Base-by-base conservation (phyloP, 495 filamentous ascomycete genomes). In the Aspergillus mulundensis region DNA sequence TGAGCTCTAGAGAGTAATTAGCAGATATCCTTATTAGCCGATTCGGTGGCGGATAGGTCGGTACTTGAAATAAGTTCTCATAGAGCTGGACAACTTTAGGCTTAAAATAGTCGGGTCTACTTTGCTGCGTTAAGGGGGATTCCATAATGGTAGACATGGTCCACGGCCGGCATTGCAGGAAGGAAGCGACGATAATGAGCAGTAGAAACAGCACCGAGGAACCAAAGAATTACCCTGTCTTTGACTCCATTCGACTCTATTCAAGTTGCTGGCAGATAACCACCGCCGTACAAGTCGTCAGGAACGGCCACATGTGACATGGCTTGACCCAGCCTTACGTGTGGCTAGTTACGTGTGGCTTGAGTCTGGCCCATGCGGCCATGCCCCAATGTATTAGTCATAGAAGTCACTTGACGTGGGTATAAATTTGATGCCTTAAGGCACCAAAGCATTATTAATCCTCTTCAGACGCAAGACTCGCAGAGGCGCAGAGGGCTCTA, bases 51-150 rank as follows among this genome's bases (percentile, higher is more conserved):
- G 12, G 51, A 36, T 23, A 47, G 42, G 54, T 10, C 53, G 73
- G 57, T 78, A 95, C 91, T 79, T 85, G 86, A 72, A 98, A 92
- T 47, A 98, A 77, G 50, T 80, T 78, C 69, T 93, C 85, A 69
- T 98, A 98, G 34, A 97, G 83, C 61, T 86, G 81, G 36, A 94
- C 89, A 54, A 98, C 87, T 76, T 97, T 97, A 24, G 88, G 95
- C 71, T 94, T 85, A 68, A 98, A 97, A 41, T 83, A 80, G 66
- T 91, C 90, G 56, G 94, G 95, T 66, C 94, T 84, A 72, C 81
- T 83, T 78, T 96, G 92, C 73, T 93, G 91, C 20, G 91, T 96
- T 66, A 98, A 83, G 55, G 94, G 94, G 66, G 85, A 79, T 73
- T 95, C 90, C 91, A 96, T 95, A 56, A 54, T 71, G 61, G 51